Evolutionary conservation across 2,329 filamentous ascomycete species (phyloP).

Genomic region (Chaetomiaceae sp.): DNA sequence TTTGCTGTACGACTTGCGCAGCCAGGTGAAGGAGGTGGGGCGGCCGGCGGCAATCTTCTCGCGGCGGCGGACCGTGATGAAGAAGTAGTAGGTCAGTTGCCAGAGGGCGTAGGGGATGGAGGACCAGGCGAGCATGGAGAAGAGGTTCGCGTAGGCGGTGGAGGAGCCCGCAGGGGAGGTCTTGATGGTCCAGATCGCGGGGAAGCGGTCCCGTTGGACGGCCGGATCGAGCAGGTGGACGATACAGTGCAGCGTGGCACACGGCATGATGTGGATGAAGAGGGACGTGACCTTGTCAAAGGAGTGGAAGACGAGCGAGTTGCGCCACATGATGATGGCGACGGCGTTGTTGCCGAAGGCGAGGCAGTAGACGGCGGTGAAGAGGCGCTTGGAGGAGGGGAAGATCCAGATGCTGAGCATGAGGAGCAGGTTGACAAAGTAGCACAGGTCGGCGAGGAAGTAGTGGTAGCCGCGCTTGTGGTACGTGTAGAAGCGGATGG

Average conservation of each 20-base stretch:
- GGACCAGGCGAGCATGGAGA: constrained; percentile 90
- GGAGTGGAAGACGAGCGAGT: constrained; percentile 96
- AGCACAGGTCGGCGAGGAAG: constrained; percentile 94
- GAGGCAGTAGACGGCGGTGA: constrained; percentile 88
- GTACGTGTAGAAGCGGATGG: constrained; percentile 88
- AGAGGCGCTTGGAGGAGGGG: constrained; percentile 81
- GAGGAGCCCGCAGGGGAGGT: constrained; percentile 62
- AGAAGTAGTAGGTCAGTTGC: constrained; percentile 89
- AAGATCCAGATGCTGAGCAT: constrained; percentile 86
- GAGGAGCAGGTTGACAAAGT: constrained; percentile 90
- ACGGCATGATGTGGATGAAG: constrained; percentile 99
- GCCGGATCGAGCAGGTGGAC: constrained; percentile 72
- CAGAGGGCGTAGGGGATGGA: constrained; percentile 88
- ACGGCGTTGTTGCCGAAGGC: constrained; percentile 96
- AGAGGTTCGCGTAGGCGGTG: constrained; percentile 70
- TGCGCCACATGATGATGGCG: constrained; percentile 98
- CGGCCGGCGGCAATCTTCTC: constrained; percentile 95
- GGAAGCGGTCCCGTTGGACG: constrained; percentile 66
- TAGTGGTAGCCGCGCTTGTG: constrained; percentile 91
- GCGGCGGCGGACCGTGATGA: constrained; percentile 90
- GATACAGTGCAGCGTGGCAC: constrained; percentile 85
- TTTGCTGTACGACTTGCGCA: constrained; percentile 85
- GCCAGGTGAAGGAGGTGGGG: constrained; percentile 96
- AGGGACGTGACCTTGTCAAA: constrained; percentile 96
- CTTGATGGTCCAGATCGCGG: constrained; percentile 80